Base-by-base conservation (phyloP, 495 filamentous ascomycete genomes). In the Penicillium mononematosum region DNA sequence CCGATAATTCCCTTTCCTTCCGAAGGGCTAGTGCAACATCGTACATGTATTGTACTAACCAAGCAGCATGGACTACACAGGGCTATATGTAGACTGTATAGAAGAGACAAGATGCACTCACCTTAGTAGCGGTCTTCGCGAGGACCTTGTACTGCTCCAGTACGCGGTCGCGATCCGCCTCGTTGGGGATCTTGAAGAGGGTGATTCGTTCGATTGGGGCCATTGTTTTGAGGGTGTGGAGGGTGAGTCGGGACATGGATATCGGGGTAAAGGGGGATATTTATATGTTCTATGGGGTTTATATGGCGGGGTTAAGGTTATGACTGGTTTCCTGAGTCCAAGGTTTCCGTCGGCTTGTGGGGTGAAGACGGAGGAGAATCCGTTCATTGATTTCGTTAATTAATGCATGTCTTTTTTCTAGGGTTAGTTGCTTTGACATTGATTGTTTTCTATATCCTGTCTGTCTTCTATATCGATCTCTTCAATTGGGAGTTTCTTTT, bases 111-210 rank as follows among this genome's bases (percentile, higher is more conserved):
- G 1, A 27, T 17, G 9, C 9, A 43, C 47, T 45, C 62, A 81
- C 80, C 76, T 83, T 83, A 14, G 74, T 63, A 16, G 82, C 79
- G 2, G 78, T 79, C 64, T 75, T 73, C n/a, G 69, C 69, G 8
- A 85, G 61, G 3, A 74, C 69, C 55, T 78, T 75, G 66, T 83
- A 85, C 48, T 76, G 72, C 48, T 75, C 73, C 14, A 83, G 57
- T 14, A 83, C 54, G 31, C 67, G 68, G 48, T 75, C 58, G 17
- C 73, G 69, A 64, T 78, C 73, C 22, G 65, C 71, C 25, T 77
- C 70, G 45, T 78, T 74, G 65, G 78, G 76, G 67, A 85, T 72
- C 58, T 83, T 85, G 81, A 85, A 85, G 54, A 83, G 73, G 52
- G 82, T 84, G 55, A 83, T 75, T 56, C 82, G 79, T 56, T 81